These are phyloP conservation scores for Saprolegnia diclina DNA, from an alignment of 352 stramenopile genomes.

Conservation along the genomic window DNA sequence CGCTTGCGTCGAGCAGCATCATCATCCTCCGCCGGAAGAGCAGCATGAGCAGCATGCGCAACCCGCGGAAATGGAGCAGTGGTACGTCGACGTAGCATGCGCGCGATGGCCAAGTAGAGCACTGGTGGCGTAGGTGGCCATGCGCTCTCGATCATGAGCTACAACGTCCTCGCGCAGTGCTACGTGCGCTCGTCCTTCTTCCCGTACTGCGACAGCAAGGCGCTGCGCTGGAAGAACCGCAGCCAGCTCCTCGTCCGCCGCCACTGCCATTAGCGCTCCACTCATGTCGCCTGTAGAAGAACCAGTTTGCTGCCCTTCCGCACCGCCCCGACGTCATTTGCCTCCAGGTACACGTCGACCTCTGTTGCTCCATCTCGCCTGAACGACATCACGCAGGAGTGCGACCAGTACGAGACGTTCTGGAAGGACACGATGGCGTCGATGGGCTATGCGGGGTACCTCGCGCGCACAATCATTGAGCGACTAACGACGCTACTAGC, in stretches of 20 bases:
- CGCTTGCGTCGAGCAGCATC: slow-evolving; percentile 1
- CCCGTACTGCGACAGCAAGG: slow-evolving; percentile 59
- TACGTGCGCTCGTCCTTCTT: slow-evolving; percentile 77
- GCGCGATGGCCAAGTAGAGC: background rate
- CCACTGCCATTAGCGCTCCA: background rate
- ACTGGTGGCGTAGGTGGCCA: background rate
- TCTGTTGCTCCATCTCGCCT: background rate
- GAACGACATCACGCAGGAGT: slow-evolving; percentile 46
- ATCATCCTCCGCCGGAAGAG: slow-evolving; percentile 15
- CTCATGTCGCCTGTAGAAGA: slow-evolving; percentile 36
- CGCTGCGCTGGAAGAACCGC: slow-evolving; percentile 66
- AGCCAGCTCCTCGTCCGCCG: slow-evolving; percentile 39
- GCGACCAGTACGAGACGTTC: slow-evolving; percentile 70
- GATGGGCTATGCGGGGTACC: slow-evolving; percentile 58
- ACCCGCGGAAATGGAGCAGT: no score
- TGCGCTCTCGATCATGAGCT: slow-evolving; percentile 59
- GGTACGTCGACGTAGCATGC: background rate
- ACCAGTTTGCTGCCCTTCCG: slow-evolving; percentile 48
- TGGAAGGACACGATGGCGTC: slow-evolving; percentile 52
- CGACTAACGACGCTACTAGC: slow-evolving; percentile 27
- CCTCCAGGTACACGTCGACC: slow-evolving; percentile 44
- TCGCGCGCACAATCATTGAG: background rate
- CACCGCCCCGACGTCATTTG: slow-evolving; percentile 69
- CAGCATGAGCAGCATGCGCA: background rate
- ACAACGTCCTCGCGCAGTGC: slow-evolving; percentile 79